Evolutionary conservation across 1,139 yeast genomes (phyloP), one percentile per base, ranked within the genome.

Genomic region (Candida sojae): DNA sequence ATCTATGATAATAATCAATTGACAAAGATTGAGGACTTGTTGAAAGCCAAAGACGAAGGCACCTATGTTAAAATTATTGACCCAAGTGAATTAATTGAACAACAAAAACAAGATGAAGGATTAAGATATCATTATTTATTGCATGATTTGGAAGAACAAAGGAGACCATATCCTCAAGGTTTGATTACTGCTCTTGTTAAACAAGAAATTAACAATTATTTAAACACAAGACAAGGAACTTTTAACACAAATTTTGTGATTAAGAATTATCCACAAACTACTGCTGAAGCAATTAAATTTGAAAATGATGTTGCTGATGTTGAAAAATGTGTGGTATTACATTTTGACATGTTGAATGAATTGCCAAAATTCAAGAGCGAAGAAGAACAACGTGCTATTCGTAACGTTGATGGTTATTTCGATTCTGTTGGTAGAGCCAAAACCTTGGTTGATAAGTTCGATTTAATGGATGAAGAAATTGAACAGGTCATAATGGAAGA

Each of bases 211-310:
- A 56, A 64, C 21, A 64, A 67, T 13, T 65, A 71, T 46, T 59
- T 72, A 51, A 66, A 72, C 51, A 73, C 79, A 7, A 64, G 76
- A 21, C 68, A 70, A 21, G 77, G 80, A 2, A 70, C 71, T 21
- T 67, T 68, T 47, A 75, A 72, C 44, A 74, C 80, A 13, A 71
- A 75, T 39, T 73, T 80, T 43, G 57, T 83, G 3, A 58, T 81
- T 45, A 62, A 73, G 34, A 79, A 83, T 57, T 84, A 80, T 56
- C 89, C 90, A 5, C 79, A 73, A 53, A 67, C 72, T 23, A 76
- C 86, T 35, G 77, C 76, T 42, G 89, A 84, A 53, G 88, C 88
- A 9, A 79, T 83, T 49, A 81, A 79, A 56, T 81, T 81, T 56
- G 86, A 81, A 60, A 81, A 79, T 54, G 84, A 80, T 51, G 69